phyloP scores from a whole-genome alignment of 225 moss, liverwort and hornwort genomes.

The Rhytidiadelphus loreus region DNA sequence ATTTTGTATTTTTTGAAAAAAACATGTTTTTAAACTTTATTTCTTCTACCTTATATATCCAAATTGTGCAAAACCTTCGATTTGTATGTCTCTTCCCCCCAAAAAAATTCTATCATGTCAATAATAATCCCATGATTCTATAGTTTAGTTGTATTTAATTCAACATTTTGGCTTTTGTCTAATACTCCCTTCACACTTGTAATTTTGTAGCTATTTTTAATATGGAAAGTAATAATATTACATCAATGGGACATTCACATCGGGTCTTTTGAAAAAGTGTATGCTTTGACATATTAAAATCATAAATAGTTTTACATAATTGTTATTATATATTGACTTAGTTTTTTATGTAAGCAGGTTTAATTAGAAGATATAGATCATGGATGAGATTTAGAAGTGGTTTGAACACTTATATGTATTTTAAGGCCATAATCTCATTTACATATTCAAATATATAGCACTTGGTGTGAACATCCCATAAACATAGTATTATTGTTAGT shows the following conservation, averaged over 20 bases:
- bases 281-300: background rate
- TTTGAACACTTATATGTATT: background rate
- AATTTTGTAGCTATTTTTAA: rapidly evolving
- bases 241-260: background rate
- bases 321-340: background rate
- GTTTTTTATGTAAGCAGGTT: rapidly evolving
- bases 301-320: background rate
- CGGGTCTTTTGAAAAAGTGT: background rate
- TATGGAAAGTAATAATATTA: background rate
- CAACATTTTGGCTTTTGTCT: background rate
- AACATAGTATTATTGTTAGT: background rate
- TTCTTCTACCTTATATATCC: background rate
- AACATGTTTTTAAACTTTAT: background rate
- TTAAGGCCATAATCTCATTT: background rate
- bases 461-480: too few relatives aligned
- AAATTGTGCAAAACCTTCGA: background rate
- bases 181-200: background rate
- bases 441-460: background rate
- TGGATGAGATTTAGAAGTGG: background rate
- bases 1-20: background rate
- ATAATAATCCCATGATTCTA: background rate
- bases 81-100: rapidly evolving
- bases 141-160: background rate
- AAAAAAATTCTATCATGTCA: background rate
- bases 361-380: background rate